A percentile compares a stretch with the other conserved stretches of the same genome.
phyloP scores from a whole-genome alignment of 352 stramenopile species.

The Paralagenidium karlingii region DNA sequence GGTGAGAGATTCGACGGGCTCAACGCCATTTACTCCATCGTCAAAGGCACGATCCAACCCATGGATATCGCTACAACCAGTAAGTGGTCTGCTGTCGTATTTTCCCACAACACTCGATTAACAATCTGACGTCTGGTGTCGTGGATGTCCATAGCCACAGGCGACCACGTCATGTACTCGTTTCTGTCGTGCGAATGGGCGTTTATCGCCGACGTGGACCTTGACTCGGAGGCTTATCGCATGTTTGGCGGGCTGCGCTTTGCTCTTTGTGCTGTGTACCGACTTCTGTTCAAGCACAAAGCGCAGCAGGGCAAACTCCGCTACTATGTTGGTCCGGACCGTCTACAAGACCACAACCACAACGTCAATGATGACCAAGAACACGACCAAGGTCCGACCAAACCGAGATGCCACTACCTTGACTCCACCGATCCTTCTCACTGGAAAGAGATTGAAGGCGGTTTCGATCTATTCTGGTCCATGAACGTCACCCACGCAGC shows the following conservation, averaged over 20 bases:
- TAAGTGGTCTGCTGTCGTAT: conserved; percentile 3
- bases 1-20: conserved; percentile 32
- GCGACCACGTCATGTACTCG: conserved; percentile 43
- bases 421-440: conserved; percentile 32
- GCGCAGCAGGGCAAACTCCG: neutral
- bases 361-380: conserved; percentile 28
- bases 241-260: conserved; percentile 42
- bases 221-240: conserved; percentile 60
- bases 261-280: neutral
- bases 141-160: conserved; percentile 23
- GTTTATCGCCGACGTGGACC: conserved; percentile 71
- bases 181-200: conserved; percentile 83
- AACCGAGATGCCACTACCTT: conserved; percentile 52
- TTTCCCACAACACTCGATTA: neutral
- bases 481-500: conserved; percentile 41
- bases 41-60: conserved; percentile 42
- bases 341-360: conserved; percentile 11
- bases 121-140: no score
- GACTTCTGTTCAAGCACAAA: conserved; percentile 1
- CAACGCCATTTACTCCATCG: conserved; percentile 50
- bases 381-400: no score
- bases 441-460: conserved; percentile 28
- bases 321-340: conserved; percentile 13
- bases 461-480: conserved; percentile 47
- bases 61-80: conserved; percentile 68